Evolutionary conservation across 306 rosid genomes (phyloP).

Genomic region (Quercus aquifolioides): DNA sequence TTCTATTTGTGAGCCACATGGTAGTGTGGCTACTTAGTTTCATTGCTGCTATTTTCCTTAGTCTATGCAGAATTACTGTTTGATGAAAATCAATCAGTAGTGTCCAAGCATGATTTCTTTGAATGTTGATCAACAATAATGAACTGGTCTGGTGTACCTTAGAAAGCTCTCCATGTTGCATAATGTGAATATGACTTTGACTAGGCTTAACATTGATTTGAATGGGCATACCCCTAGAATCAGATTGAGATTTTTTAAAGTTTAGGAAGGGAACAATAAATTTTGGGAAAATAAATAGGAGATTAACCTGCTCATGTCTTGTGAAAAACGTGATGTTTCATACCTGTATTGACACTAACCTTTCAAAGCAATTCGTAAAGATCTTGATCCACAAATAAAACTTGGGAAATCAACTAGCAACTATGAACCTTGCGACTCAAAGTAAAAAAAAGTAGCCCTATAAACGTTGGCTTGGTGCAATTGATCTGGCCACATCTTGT

Average conservation of each 20-base stretch:
- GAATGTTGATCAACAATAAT: not conserved
- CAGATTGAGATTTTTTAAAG: no score
- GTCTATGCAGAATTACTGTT: not conserved
- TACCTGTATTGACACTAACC: constrained; percentile 43
- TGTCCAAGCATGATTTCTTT: not conserved
- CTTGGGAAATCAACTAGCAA: no score
- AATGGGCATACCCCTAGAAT: no score
- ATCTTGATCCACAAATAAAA: no score
- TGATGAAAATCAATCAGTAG: not conserved
- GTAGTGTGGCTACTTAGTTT: not conserved
- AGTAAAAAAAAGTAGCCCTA: no score
- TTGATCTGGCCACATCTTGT: no score
- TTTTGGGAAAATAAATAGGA: no score
- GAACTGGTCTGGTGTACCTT: not conserved
- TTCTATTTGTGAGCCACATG: not conserved
- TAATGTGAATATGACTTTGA: not conserved
- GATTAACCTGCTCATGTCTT: not conserved
- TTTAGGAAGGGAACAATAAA: no score
- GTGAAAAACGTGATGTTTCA: not conserved
- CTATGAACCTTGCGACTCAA: no score
- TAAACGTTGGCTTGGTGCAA: no score
- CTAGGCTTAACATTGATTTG: not conserved
- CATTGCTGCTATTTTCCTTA: not conserved
- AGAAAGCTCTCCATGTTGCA: no score
- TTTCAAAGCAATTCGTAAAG: no score